These are phyloP conservation scores for Meyerozyma elateridarum DNA, from an alignment of 1,139 yeast species.

Conservation along the genomic window DNA sequence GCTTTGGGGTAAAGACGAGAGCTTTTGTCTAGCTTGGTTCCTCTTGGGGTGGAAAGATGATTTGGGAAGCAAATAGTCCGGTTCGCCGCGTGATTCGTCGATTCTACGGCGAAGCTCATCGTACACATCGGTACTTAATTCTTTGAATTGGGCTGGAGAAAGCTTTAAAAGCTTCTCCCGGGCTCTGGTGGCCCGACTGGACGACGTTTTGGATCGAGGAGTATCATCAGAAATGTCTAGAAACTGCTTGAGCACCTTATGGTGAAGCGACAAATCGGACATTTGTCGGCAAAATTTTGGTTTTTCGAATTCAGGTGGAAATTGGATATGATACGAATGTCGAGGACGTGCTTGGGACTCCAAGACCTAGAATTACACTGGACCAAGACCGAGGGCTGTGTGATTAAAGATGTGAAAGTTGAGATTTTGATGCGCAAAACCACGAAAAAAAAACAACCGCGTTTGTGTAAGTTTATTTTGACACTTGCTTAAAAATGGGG, in stretches of 20 bases:
- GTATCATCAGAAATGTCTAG: conserved; percentile 49
- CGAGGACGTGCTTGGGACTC: too few species aligned
- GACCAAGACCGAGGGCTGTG: too few species aligned
- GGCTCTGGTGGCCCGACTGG: conserved; percentile 69
- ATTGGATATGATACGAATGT: too few species aligned
- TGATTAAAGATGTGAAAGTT: too few species aligned
- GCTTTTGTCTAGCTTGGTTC: conserved; percentile 91
- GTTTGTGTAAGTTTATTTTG: too few species aligned
- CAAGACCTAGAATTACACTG: too few species aligned
- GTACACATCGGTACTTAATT: conserved; percentile 86
- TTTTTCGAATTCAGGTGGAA: too few species aligned
- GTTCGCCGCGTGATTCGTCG: conserved; percentile 49
- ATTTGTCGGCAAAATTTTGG: too few species aligned
- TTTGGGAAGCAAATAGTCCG: conserved; percentile 64
- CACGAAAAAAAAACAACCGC: too few species aligned
- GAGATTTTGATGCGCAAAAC: too few species aligned
- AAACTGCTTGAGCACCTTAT: conserved; percentile 48
- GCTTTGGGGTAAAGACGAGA: conserved; percentile 76
- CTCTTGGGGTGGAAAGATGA: conserved; percentile 86
- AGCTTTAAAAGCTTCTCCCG: conserved; percentile 79
- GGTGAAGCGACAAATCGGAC: conserved; percentile 38
- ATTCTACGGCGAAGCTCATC: conserved; percentile 82
- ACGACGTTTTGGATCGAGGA: conserved; percentile 37
- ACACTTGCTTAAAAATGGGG: too few species aligned
- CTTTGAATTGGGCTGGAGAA: conserved; percentile 80